Conservation (phyloP, 495 filamentous ascomycete genomes). For the Staphylotrichum longicolle region DNA sequence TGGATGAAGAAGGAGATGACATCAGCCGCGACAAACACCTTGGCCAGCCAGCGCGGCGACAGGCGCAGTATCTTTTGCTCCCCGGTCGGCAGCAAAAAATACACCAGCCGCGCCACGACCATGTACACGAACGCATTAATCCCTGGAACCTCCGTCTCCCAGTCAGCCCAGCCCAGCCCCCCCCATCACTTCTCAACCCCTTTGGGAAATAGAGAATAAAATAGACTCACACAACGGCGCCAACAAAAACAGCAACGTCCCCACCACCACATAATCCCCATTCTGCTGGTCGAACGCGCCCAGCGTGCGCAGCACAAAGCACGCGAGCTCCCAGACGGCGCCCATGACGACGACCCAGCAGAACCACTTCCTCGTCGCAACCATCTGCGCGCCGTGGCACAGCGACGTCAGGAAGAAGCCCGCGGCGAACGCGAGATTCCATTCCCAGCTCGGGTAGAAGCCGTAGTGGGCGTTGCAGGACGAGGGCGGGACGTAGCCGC, state of each 20-base stretch:
- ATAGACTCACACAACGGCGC: conserved; percentile 26
- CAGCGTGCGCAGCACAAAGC: conserved; percentile 36
- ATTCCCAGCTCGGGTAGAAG: conserved; percentile 30
- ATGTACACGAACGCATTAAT: conserved; percentile 29
- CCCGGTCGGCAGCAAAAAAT: conserved; percentile 49
- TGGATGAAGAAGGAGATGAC: conserved; percentile 62
- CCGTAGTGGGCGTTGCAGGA: conserved; percentile 37
- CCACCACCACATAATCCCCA: conserved; percentile 8
- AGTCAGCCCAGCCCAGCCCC: background rate
- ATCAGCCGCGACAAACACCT: conserved; percentile 61
- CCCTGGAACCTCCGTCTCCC: conserved; percentile 6
- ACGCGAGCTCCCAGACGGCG: conserved; percentile 42
- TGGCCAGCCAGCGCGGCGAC: conserved; percentile 47
- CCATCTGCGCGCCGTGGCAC: conserved; percentile 34
- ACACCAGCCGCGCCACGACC: conserved; percentile 56
- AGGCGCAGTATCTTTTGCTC: conserved; percentile 43
- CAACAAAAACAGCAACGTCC: conserved; percentile 22
- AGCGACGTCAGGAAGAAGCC: conserved; percentile 37
- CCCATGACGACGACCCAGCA: conserved; percentile 53
- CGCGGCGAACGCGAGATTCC: conserved; percentile 28
- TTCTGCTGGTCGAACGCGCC: conserved; percentile 28
- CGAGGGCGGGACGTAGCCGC: conserved; percentile 34
- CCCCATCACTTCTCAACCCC: too few relatives aligned
- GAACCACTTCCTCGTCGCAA: conserved; percentile 39
- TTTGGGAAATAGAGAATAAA: background rate